Evolutionary conservation across 371 early-diverging fungal genomes (phyloP).

Genomic region (Mucor sp.): DNA sequence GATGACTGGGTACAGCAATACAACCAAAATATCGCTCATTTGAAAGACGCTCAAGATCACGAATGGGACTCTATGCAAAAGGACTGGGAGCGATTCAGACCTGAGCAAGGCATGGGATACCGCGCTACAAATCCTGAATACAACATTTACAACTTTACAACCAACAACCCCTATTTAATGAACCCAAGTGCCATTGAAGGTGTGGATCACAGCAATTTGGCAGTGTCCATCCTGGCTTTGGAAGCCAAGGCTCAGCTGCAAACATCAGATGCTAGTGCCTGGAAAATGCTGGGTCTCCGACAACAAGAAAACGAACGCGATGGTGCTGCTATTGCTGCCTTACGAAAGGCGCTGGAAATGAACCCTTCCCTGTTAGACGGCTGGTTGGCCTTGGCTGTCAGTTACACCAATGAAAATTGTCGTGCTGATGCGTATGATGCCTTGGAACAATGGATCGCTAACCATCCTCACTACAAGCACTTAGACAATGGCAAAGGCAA

Average conservation of each 20-base stretch:
- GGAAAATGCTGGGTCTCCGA: constrained; percentile 79
- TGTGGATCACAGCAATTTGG: constrained; percentile 60
- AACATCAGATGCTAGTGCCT: constrained; percentile 76
- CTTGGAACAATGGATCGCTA: constrained; percentile 81
- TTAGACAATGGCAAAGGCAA: constrained; percentile 4
- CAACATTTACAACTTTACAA: constrained; percentile 76
- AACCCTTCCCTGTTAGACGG: constrained; percentile 73
- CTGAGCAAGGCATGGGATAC: constrained; percentile 53
- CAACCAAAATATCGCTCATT: constrained; percentile 68
- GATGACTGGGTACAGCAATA: constrained; percentile 75
- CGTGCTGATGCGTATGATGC: constrained; percentile 80
- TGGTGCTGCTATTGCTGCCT: constrained; percentile 81
- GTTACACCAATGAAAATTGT: constrained; percentile 87
- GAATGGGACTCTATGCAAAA: constrained; percentile 81
- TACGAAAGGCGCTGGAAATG: constrained; percentile 70
- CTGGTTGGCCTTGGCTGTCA: constrained; percentile 83
- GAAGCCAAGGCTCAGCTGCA: constrained; percentile 90
- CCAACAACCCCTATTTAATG: constrained; percentile 77
- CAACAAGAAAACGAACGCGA: constrained; percentile 96
- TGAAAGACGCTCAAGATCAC: constrained; percentile 68
- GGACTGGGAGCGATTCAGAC: constrained; percentile 60
- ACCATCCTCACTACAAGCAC: constrained; percentile 65
- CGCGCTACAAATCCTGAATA: constrained; percentile 68
- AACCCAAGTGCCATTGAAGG: constrained; percentile 46
- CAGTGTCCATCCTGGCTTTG: constrained; percentile 87